A percentile compares a stretch with the other conserved stretches of the same genome.
Evolutionary conservation across 75 land plant genomes (phyloP).

Genomic region (Sequoia sempervirens): DNA sequence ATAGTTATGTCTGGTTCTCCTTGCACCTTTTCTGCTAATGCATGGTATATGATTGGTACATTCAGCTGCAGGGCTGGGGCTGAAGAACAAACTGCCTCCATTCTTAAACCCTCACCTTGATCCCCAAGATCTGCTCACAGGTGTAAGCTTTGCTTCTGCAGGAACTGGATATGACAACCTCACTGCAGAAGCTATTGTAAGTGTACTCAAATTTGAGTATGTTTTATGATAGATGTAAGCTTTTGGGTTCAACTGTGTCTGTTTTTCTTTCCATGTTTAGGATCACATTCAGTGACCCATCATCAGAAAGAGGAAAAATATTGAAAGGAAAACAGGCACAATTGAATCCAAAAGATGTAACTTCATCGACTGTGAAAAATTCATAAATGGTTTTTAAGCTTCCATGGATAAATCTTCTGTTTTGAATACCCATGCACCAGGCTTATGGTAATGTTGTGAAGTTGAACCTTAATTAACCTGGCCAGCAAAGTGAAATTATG

Average conservation of each 20-base stretch:
- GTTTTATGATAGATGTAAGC: background rate
- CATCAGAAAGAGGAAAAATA: too few species aligned
- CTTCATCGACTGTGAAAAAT: too few species aligned
- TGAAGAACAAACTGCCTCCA: constrained; percentile 25
- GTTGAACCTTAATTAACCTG: too few species aligned
- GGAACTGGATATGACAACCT: constrained; percentile 62
- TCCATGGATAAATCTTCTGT: background rate
- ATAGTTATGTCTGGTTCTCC: background rate
- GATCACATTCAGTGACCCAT: too few species aligned
- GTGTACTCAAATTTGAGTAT: background rate
- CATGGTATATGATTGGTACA: background rate
- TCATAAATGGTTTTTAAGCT: background rate
- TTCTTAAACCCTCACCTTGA: constrained; percentile 38
- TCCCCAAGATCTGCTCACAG: constrained; percentile 30
- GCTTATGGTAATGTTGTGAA: too few species aligned
- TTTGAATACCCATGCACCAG: too few species aligned
- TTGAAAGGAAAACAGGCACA: too few species aligned
- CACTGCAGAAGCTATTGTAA: constrained; percentile 48
- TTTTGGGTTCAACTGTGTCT: too few species aligned
- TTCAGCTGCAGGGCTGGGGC: constrained; percentile 41
- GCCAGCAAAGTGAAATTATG: too few species aligned
- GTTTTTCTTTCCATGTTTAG: too few species aligned
- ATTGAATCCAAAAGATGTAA: too few species aligned
- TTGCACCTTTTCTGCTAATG: background rate
- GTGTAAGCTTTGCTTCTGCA: constrained; percentile 73